Base-by-base conservation (phyloP, 129 eudicot genomes). In the Oenanthe sinensis region DNA sequence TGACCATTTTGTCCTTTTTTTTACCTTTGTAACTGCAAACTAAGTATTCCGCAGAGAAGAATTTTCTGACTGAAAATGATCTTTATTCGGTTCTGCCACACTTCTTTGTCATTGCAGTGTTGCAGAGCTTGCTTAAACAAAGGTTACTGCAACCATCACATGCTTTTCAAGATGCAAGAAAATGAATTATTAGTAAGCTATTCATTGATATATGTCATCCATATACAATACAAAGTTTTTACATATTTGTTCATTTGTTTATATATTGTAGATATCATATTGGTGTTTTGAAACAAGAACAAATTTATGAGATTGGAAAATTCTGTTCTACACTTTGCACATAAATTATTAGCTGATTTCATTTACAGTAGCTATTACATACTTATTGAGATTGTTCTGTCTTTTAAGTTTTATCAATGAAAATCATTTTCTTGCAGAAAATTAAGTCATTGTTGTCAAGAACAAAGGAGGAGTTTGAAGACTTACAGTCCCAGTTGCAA, bases 401-500 rank as follows among this genome's bases (percentile, higher is more conserved):
- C 30, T 22, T 43, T 72, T 4, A 42, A 7, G 49, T 42, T 40
- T 69, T 36, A 39, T 42, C 17, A 2, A 14, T 5, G 16, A 39
- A 12, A 22, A 36, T 33, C 20, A 60, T 49, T 75, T 30, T 79
- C 54, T 84, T 88, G 81, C 90, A 96, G 99, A 86, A 88, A 39
- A 75, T 96, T 22, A 96, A 89, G 84, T 74, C 67, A 12, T 45
- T 92, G 82, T 63, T 89, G 84, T 86, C 84, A 33, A 82, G 82
- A 77, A 84, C 97, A 44, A 89, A 87, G 79, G 78, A 78, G 46
- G 97, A 96, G 65, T 93, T 90, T 55, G 87, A 83, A 83, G 82
- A 84, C 68, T 78, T 96, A 80, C 97, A 92, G 68, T 81, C 81
- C 10, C 97, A 90, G 80, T 75, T 90, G 75, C 88, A 84, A 68